Conservation (phyloP, 83 land plant species). For the Diphasiastrum complanatum region DNA sequence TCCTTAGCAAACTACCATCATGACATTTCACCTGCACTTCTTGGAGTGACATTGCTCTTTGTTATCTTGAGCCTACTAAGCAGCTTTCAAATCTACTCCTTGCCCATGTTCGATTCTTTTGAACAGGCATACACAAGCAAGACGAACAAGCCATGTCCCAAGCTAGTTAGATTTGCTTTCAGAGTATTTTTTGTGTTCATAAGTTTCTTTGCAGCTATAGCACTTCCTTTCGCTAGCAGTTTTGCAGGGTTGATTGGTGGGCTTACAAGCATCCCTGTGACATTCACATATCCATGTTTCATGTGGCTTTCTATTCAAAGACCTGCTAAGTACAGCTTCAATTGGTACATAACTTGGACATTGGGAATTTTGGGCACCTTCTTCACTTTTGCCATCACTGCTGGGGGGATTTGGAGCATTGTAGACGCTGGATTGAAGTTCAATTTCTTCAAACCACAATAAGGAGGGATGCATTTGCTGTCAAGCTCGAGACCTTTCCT, state of each 20-base stretch:
- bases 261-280: conserved; percentile 52
- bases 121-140: conserved; percentile 50
- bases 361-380: conserved; percentile 49
- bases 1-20: conserved; percentile 39
- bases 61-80: conserved; percentile 60
- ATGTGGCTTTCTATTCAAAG: conserved; percentile 68
- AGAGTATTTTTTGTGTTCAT: conserved; percentile 42
- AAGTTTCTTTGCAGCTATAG: conserved; percentile 47
- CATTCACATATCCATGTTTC: conserved; percentile 74
- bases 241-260: conserved; percentile 76
- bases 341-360: conserved; percentile 65
- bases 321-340: conserved; percentile 43
- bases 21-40: conserved; percentile 32
- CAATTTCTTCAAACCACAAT: conserved; percentile 60
- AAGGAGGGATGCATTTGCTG: not conserved
- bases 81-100: conserved; percentile 66
- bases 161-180: conserved; percentile 41
- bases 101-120: conserved; percentile 68
- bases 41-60: conserved; percentile 45
- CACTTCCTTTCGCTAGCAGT: conserved; percentile 60
- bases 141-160: conserved; percentile 45
- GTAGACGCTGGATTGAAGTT: conserved; percentile 44
- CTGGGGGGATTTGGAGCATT: conserved; percentile 55
- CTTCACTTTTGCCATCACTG: conserved; percentile 38
- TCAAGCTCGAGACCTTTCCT: too few species aligned